Base-by-base conservation (phyloP, 2,329 filamentous ascomycete species). In the Thielaviopsis euricoi region DNA sequence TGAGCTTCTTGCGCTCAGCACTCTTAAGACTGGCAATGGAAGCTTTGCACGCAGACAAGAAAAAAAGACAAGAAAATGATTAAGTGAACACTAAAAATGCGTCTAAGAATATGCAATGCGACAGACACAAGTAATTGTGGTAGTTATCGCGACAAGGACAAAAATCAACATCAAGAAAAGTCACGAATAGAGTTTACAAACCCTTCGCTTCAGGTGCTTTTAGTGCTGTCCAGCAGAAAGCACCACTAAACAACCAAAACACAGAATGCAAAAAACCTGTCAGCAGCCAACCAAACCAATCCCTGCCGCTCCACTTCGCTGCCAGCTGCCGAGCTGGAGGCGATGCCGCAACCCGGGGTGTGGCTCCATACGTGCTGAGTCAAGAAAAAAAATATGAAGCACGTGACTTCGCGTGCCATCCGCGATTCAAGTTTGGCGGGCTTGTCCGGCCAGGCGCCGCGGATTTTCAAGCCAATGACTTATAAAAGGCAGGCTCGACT, bases 331-430 rank as follows among this genome's bases (percentile, higher is more conserved):
- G 17, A n/a, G 29, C 46, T 26, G 37, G 26, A 23, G 22, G 17
- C 22, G 37, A 22, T 17, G 13, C 7, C 15, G 25, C 43, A 21
- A 23, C n/a, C 49, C 55, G n/a, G 19, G 55, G 13, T 33, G 53
- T 49, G 23, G 17, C 13, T 43, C 37, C 37, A 43, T 17, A 15
- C 6, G 3, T n/a, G 15, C 17, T 33, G 29, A 33, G 10, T n/a
- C n/a, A n/a, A n/a, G n/a, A n/a, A n/a, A n/a, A 43, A 15, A 43
- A 43, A 43, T 15, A 43, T n/a, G n/a, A n/a, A 43, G 37, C 55
- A 57, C 55, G 55, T 57, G 55, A 57, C 25, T 25, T 29, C 55
- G 55, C 55, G 55, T 57, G 29, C 17, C 10, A n/a, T 26, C 46
- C 53, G 53, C 43, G 53, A 55, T 23, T 50, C n/a, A 23, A n/a